A percentile compares a stretch with the other conserved stretches of the same genome.
phyloP scores from a whole-genome alignment of 805 yeast genomes.

The Candida boleticola region DNA sequence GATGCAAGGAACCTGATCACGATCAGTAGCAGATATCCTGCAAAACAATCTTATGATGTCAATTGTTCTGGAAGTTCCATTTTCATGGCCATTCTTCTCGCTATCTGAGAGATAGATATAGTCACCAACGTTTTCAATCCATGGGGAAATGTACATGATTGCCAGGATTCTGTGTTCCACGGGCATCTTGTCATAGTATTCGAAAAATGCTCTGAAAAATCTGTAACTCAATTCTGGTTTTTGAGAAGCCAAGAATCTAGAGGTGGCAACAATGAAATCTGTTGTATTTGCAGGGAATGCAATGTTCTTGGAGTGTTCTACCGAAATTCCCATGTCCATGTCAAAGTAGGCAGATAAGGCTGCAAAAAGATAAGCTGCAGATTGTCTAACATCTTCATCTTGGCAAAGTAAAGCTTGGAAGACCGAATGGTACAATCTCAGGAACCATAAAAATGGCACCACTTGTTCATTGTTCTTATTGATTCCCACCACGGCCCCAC shows the following conservation, averaged over 20 bases:
- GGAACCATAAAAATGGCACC: constrained; percentile 37
- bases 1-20: constrained; percentile 49
- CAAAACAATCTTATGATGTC: constrained; percentile 63
- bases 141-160: constrained; percentile 59
- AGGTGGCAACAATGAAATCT: constrained; percentile 56
- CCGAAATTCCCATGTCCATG: constrained; percentile 56
- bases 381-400: constrained; percentile 55
- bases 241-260: constrained; percentile 52
- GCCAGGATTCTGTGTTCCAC: constrained; percentile 38
- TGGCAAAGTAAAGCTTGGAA: constrained; percentile 67
- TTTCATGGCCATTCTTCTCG: constrained; percentile 18
- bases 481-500: constrained; percentile 23
- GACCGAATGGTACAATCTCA: constrained; percentile 60
- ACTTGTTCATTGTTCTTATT: constrained; percentile 21
- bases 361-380: constrained; percentile 63
- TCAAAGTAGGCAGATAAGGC: constrained; percentile 59
- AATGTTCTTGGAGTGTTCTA: constrained; percentile 55
- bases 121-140: constrained; percentile 67
- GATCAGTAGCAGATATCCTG: constrained; percentile 50
- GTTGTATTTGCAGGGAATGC: constrained; percentile 68
- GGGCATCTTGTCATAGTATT: constrained; percentile 39
- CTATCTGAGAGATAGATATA: constrained; percentile 50
- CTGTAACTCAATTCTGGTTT: constrained; percentile 62
- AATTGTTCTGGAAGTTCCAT: constrained; percentile 60
- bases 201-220: constrained; percentile 52